Conservation (phyloP, 2,329 filamentous ascomycete genomes). For the Albophoma yamanashiensis region DNA sequence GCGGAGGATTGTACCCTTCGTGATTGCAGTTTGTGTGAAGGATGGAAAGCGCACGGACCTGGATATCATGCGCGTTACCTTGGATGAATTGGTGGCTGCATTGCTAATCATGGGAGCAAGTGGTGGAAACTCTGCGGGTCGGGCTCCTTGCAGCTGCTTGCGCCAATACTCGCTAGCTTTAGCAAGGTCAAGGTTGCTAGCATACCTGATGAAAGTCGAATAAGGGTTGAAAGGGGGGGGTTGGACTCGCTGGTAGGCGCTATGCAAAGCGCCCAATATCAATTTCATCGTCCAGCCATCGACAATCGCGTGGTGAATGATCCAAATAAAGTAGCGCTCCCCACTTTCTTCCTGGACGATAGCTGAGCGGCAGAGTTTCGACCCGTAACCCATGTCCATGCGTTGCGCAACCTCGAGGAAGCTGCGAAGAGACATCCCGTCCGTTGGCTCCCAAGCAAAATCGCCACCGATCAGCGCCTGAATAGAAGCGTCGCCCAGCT, state of each 20-base stretch:
- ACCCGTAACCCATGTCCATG: background rate
- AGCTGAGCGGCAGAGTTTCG: background rate
- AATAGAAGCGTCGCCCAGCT: background rate
- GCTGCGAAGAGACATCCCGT: background rate
- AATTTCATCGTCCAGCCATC: background rate
- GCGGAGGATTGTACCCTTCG: conserved; percentile 11
- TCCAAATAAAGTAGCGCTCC: background rate
- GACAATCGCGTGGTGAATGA: background rate
- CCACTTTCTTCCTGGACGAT: background rate
- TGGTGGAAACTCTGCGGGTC: background rate
- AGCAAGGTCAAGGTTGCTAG: background rate
- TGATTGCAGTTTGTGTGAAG: conserved; percentile 2
- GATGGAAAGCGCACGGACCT: background rate
- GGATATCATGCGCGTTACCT: background rate
- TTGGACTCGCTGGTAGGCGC: background rate
- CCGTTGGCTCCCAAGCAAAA: background rate
- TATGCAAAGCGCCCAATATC: background rate
- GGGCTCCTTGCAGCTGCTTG: background rate
- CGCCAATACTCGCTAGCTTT: background rate
- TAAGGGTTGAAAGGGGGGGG: background rate
- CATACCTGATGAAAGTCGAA: background rate
- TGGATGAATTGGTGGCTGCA: background rate
- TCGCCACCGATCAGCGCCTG: conserved; percentile 2
- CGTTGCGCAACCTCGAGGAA: background rate
- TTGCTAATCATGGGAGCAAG: background rate